Percentiles rank a stretch among this genome's conserved stretches.
Conservation (phyloP, 345 rosid species). For the Psidium guajava region DNA sequence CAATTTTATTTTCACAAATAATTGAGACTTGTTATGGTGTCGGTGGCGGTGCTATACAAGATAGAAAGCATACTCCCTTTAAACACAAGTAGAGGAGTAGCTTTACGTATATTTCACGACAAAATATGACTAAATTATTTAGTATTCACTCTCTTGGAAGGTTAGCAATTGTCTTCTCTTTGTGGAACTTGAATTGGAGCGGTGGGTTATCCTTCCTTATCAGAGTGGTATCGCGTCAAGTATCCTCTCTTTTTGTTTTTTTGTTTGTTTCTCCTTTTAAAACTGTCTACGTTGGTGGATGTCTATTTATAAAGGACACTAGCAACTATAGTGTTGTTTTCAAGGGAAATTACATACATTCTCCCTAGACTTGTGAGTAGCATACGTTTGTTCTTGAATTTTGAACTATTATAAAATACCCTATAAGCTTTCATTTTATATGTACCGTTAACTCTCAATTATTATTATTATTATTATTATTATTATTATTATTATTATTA, state of each 20-base stretch:
- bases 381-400: not conserved
- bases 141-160: too few relatives aligned
- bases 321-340: not conserved
- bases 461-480: too few relatives aligned
- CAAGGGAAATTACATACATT: not conserved
- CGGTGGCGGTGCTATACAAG: too few relatives aligned
- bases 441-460: not conserved
- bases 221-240: not conserved
- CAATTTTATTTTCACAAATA: too few relatives aligned
- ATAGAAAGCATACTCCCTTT: too few relatives aligned
- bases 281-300: not conserved
- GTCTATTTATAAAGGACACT: not conserved
- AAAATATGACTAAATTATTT: too few relatives aligned
- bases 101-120: too few relatives aligned
- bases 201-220: not conserved
- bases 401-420: not conserved
- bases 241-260: too few relatives aligned
- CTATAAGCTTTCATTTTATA: not conserved
- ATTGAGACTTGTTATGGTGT: too few relatives aligned
- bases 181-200: not conserved
- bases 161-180: too few relatives aligned
- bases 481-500: too few relatives aligned
- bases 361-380: not conserved
- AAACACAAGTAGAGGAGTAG: too few relatives aligned
- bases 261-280: not conserved